Conservation (phyloP, 352 stramenopile genomes). For the Phytophthora pinifolia region DNA sequence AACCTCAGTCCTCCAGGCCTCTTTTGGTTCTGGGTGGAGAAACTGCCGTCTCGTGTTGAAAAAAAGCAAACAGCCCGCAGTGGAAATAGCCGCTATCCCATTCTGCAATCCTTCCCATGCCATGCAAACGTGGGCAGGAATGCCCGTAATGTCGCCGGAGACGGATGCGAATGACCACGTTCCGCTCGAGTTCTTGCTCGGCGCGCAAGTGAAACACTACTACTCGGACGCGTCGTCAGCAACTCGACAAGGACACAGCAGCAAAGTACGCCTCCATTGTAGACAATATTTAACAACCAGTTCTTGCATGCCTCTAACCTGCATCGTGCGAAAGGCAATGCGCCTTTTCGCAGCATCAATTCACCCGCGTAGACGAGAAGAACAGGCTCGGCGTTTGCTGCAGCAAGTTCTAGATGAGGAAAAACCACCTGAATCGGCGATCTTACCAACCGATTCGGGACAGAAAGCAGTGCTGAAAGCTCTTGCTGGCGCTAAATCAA, state of each 20-base stretch:
- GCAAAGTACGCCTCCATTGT: slow-evolving; percentile 2
- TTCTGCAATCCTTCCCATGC: too few relatives aligned
- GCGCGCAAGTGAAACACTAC: slow-evolving; percentile 45
- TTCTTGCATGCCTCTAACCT: not conserved
- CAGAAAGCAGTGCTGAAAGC: slow-evolving; percentile 9
- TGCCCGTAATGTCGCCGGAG: slow-evolving; percentile 18
- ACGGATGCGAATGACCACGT: slow-evolving; percentile 50
- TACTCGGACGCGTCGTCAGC: slow-evolving; percentile 4
- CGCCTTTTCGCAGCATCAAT: slow-evolving; percentile 16
- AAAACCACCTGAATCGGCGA: not conserved
- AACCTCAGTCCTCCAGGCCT: not conserved
- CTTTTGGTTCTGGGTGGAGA: slow-evolving; percentile 3
- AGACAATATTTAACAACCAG: not conserved
- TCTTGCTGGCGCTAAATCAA: slow-evolving; percentile 6
- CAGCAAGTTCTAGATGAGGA: slow-evolving; percentile 29
- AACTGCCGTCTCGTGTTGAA: slow-evolving; percentile 3
- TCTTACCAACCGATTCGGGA: not conserved
- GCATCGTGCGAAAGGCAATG: slow-evolving; percentile 4
- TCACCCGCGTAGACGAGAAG: slow-evolving; percentile 37
- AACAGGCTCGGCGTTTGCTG: slow-evolving; percentile 39
- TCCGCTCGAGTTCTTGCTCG: slow-evolving; percentile 69
- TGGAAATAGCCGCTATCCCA: slow-evolving; percentile 18
- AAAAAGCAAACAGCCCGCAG: slow-evolving; percentile 18
- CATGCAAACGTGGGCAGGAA: not conserved
- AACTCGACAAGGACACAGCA: not conserved